Evolutionary conservation across 805 yeast genomes (phyloP).

Genomic region (Ogataea neopini): DNA sequence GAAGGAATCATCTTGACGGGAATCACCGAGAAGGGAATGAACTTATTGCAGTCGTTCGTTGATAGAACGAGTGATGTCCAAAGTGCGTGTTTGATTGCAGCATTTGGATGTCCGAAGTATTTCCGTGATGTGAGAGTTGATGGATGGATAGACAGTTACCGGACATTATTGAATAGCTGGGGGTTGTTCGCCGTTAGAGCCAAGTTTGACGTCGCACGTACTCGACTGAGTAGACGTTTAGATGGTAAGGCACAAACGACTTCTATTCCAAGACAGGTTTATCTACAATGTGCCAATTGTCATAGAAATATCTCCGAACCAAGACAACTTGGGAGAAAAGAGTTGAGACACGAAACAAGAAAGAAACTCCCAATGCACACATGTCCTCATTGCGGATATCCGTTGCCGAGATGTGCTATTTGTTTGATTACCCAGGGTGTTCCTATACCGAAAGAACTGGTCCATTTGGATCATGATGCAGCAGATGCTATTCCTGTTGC

Average conservation of each 20-base stretch:
- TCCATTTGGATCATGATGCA: slow-evolving; percentile 28
- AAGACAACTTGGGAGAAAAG: neutral
- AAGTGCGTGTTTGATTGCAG: slow-evolving; percentile 79
- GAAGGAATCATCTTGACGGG: slow-evolving; percentile 93
- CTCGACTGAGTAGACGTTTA: slow-evolving; percentile 57
- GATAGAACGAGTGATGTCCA: slow-evolving; percentile 90
- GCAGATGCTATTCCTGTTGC: slow-evolving; percentile 16
- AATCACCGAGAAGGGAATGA: slow-evolving; percentile 81
- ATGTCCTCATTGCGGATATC: slow-evolving; percentile 87
- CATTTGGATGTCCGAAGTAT: slow-evolving; percentile 83
- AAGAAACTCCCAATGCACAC: slow-evolving; percentile 18
- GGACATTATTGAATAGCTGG: slow-evolving; percentile 77
- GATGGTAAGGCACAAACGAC: slow-evolving; percentile 49
- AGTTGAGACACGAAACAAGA: slow-evolving; percentile 5
- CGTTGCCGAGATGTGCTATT: slow-evolving; percentile 88
- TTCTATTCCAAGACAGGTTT: slow-evolving; percentile 70
- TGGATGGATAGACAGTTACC: slow-evolving; percentile 74
- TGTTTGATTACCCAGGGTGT: slow-evolving; percentile 80
- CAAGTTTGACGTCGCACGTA: slow-evolving; percentile 77
- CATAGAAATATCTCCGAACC: slow-evolving; percentile 59
- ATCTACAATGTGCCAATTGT: slow-evolving; percentile 79
- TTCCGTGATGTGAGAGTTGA: slow-evolving; percentile 72
- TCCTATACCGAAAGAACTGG: slow-evolving; percentile 48
- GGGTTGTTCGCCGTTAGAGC: slow-evolving; percentile 76
- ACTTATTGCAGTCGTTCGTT: slow-evolving; percentile 80